phyloP scores from a whole-genome alignment of 768 basidiomycete genomes.

The Suillus sp. region DNA sequence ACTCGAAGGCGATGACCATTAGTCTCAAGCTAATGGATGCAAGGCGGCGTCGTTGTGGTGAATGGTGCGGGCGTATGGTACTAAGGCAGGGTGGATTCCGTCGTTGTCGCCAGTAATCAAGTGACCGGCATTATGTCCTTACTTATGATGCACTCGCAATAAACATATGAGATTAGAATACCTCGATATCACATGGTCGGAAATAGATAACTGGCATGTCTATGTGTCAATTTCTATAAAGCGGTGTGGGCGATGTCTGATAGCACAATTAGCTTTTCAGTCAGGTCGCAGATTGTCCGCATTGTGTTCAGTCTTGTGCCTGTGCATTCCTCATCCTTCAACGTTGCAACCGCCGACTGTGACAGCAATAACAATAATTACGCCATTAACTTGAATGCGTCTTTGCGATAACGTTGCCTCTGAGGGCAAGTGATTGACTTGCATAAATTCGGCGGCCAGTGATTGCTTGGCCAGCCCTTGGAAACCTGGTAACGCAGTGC shows the following conservation, averaged over 20 bases:
- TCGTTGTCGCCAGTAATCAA: background rate
- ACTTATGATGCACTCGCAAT: background rate
- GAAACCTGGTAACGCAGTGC: background rate
- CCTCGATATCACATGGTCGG: background rate
- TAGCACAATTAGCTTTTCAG: background rate
- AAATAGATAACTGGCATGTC: constrained; percentile 1
- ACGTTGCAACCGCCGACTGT: background rate
- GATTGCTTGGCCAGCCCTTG: background rate
- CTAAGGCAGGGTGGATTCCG: background rate
- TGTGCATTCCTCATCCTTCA: background rate
- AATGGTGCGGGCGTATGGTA: background rate
- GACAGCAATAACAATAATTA: background rate
- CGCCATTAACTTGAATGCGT: background rate
- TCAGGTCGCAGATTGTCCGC: background rate
- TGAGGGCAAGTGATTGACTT: background rate
- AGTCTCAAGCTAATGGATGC: background rate
- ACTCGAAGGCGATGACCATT: background rate
- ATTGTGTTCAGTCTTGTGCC: background rate
- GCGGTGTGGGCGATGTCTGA: background rate
- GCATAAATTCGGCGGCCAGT: background rate
- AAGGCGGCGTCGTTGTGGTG: background rate
- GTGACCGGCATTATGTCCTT: background rate
- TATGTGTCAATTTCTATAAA: background rate
- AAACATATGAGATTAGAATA: background rate
- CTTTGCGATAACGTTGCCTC: background rate